Evolutionary conservation across 2,329 filamentous ascomycete genomes (phyloP), one percentile per base, ranked within the genome.

Genomic region (Cladosporium sp.): DNA sequence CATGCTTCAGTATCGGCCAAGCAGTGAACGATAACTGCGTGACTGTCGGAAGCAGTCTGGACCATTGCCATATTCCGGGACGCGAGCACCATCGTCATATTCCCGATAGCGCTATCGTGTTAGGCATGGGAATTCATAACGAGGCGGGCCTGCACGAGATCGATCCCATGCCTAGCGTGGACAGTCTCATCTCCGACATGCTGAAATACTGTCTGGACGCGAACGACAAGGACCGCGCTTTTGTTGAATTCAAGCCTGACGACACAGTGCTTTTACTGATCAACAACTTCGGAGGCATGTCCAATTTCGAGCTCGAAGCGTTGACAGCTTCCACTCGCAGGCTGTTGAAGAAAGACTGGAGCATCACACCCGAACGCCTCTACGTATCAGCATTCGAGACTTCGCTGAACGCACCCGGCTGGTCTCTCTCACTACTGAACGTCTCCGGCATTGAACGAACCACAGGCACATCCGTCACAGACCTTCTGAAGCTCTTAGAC

Each of bases 341-440:
- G 63, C 77, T 80, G 14, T 74, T 85, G 73, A 75, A 82, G 59
- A 73, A 73, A 5, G 81, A 81, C 65, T 85, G 82, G 81, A 78
- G 79, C 4, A 84, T 86, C 59, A 76, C 75, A 7, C 83, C 84
- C 1, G 72, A 73, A 12, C 80, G 83, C 57, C 80, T 84, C 51
- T 82, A 83, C 68, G 78, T 80, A 1, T 81, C 80, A 7, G 75
- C 80, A 2, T 82, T 86, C 55, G 83, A 86, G 67, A 85, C 83
- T 0, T 85, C 82, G 0, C 75, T 86, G 10, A 86, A 86, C 69
- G 84, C 81, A 1, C 84, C 84, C 7, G 85, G 84, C 4, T 86
- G 85, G 78, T 85, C 82, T 8, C 82, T 86, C 36, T 85, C 84
- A 0, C 74, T 87, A 0, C 83, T 83, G 36, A 86, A 86, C 69